Evolutionary conservation across 441 rosid genomes (phyloP).

Genomic region (Macaranga tanarius): DNA sequence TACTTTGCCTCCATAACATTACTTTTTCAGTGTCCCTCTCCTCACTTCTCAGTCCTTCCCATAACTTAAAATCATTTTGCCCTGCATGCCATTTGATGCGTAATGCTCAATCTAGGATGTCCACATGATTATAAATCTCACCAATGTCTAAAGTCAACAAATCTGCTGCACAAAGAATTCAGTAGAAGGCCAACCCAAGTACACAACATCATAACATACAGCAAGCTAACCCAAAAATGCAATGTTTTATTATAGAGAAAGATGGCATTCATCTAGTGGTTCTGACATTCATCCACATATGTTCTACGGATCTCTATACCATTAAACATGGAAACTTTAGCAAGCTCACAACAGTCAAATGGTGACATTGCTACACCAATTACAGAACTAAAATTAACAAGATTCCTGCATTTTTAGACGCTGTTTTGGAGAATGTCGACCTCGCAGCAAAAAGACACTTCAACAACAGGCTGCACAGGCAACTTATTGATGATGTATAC

Average conservation of each 20-base stretch:
- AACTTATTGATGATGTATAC: neutral
- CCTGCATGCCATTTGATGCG: too few relatives aligned
- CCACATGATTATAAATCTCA: too few relatives aligned
- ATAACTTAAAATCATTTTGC: too few relatives aligned
- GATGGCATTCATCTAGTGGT: neutral
- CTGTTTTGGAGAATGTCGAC: neutral
- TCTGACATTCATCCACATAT: too few relatives aligned
- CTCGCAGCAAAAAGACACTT: neutral
- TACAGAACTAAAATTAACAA: constrained; percentile 1
- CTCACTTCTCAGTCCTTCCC: too few relatives aligned
- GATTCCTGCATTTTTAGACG: constrained; percentile 4
- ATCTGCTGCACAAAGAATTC: too few relatives aligned
- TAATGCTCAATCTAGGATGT: too few relatives aligned
- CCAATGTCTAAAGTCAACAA: too few relatives aligned
- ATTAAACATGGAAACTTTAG: neutral
- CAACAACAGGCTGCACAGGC: neutral
- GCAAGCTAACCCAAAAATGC: constrained; percentile 6
- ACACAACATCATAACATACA: neutral
- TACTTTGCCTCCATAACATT: too few relatives aligned
- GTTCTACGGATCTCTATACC: neutral
- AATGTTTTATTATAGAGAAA: neutral
- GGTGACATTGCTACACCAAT: neutral
- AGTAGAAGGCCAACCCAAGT: neutral
- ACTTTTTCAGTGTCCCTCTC: too few relatives aligned
- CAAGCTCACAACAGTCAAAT: neutral